Evolutionary conservation across 2,329 filamentous ascomycete genomes (phyloP).

Genomic region (Eutypa lata): DNA sequence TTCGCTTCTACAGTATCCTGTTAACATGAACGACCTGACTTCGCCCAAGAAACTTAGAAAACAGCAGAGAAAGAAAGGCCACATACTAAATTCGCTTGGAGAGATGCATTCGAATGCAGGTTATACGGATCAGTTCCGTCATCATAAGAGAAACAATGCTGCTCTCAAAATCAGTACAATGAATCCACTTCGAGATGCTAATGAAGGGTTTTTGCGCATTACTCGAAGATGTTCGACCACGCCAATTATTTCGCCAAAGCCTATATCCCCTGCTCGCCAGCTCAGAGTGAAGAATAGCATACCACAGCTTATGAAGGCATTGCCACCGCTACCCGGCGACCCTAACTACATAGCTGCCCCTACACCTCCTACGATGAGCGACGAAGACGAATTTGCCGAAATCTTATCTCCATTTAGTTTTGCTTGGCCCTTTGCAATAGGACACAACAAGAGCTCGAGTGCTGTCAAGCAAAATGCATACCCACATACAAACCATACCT

Average conservation of each 20-base stretch:
- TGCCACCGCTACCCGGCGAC: slow-evolving; percentile 42
- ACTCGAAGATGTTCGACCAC: slow-evolving; percentile 26
- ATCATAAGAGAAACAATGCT: slow-evolving; percentile 24
- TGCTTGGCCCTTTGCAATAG: slow-evolving; percentile 4
- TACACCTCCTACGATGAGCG: slow-evolving; percentile 15
- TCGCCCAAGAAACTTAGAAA: not conserved
- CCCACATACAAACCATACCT: not conserved
- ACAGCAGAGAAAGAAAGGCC: slow-evolving; percentile 1
- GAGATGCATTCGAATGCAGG: not conserved
- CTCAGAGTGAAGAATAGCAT: slow-evolving; percentile 47
- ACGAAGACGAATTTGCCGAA: slow-evolving; percentile 24
- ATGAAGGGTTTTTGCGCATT: slow-evolving; percentile 24
- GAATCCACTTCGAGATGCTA: slow-evolving; percentile 18
- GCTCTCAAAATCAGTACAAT: slow-evolving; percentile 23
- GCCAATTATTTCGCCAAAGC: slow-evolving; percentile 43
- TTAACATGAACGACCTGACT: not conserved
- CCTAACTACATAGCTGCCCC: slow-evolving; percentile 16
- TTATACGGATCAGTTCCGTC: slow-evolving; percentile 14
- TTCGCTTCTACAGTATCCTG: not conserved
- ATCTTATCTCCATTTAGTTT: slow-evolving; percentile 26
- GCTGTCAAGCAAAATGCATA: not conserved
- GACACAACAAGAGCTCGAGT: not conserved
- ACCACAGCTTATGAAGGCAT: slow-evolving; percentile 49
- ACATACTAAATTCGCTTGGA: not conserved
- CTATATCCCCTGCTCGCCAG: slow-evolving; percentile 43